Evolutionary conservation across 1,139 yeast genomes (phyloP).

Genomic region (Tardiomyces blankii): DNA sequence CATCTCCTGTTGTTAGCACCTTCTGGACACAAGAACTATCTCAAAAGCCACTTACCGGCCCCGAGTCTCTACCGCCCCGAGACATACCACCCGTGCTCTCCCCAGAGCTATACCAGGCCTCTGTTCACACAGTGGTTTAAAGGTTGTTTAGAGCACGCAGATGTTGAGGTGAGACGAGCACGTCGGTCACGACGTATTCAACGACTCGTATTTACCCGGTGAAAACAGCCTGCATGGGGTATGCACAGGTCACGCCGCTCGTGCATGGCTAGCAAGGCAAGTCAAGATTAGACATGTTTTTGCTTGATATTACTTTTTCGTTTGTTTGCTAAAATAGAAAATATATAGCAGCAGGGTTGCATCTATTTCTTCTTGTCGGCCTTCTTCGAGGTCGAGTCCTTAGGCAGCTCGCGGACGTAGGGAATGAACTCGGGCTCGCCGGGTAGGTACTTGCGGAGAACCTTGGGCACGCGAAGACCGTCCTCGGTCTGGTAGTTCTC

Average conservation of each 20-base stretch:
- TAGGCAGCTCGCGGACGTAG: slow-evolving; percentile 80
- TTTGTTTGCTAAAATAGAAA: too few species aligned
- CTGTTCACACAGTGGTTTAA: too few species aligned
- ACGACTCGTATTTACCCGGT: too few species aligned
- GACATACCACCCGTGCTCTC: neutral
- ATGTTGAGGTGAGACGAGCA: too few species aligned
- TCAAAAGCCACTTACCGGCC: neutral
- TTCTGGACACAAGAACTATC: neutral
- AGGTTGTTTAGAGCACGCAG: too few species aligned
- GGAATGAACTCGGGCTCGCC: slow-evolving; percentile 98
- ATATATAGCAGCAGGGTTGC: neutral
- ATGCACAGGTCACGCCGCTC: too few species aligned
- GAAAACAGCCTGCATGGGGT: too few species aligned
- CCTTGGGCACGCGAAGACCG: slow-evolving; percentile 89
- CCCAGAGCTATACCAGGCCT: neutral
- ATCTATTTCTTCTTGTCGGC: slow-evolving; percentile 31
- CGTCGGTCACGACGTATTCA: too few species aligned
- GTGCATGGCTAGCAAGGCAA: too few species aligned
- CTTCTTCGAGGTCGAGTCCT: slow-evolving; percentile 82
- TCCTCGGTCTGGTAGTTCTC: slow-evolving; percentile 98
- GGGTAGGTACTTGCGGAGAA: slow-evolving; percentile 88
- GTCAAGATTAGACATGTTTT: too few species aligned
- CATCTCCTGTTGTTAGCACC: neutral
- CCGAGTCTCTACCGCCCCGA: neutral
- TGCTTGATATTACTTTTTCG: too few species aligned